Percentiles rank a stretch among this genome's conserved stretches.
phyloP scores from a whole-genome alignment of 1,284 basidiomycete genomes.

The Apiotrichum montevideense region DNA sequence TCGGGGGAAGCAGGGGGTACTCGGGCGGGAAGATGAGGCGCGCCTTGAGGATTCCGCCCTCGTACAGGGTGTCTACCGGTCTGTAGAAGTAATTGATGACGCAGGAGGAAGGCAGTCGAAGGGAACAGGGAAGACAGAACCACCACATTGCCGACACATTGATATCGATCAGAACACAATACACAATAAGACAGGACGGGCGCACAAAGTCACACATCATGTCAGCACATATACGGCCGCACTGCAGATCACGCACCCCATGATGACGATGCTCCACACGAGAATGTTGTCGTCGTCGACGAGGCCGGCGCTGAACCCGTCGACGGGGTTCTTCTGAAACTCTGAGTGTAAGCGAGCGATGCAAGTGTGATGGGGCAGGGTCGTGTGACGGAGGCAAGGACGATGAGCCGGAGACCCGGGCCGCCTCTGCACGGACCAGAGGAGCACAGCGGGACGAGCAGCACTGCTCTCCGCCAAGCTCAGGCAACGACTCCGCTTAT shows the following conservation, averaged over 20 bases:
- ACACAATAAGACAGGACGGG: too few species aligned
- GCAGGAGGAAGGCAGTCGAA: neutral
- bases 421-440: too few species aligned
- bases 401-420: too few species aligned
- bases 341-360: slow-evolving; percentile 48
- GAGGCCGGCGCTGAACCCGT: slow-evolving; percentile 90
- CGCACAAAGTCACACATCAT: neutral
- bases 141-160: too few species aligned
- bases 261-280: slow-evolving; percentile 86
- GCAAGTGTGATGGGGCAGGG: neutral
- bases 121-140: neutral
- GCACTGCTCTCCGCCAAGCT: too few species aligned
- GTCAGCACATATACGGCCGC: neutral
- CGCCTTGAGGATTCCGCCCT: slow-evolving; percentile 88
- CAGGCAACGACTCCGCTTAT: too few species aligned
- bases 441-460: too few species aligned
- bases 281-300: slow-evolving; percentile 87
- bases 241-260: slow-evolving; percentile 59
- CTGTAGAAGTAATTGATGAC: slow-evolving; percentile 47
- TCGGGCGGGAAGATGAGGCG: slow-evolving; percentile 79
- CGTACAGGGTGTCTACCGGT: slow-evolving; percentile 82
- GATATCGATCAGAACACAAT: too few species aligned
- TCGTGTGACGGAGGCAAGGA: too few species aligned
- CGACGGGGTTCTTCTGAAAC: slow-evolving; percentile 79
- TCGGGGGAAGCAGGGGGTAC: slow-evolving; percentile 86